Conservation (phyloP, 805 yeast species). For the Nakazawaea wyomingensis region DNA sequence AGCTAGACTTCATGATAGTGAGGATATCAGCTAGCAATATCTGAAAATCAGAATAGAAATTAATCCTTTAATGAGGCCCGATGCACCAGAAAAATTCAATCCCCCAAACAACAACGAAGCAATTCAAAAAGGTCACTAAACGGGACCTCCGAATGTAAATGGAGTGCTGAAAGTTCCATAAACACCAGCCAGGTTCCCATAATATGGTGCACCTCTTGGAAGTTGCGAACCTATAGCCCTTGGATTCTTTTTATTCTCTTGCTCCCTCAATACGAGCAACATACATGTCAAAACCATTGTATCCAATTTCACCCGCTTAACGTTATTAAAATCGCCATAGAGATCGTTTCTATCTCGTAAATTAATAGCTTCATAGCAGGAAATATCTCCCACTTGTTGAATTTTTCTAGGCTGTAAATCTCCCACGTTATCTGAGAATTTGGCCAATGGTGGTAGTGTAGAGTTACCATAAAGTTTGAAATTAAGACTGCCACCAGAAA, state of each 20-base stretch:
- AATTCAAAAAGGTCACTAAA: too few species aligned
- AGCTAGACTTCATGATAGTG: too few species aligned
- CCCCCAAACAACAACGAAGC: too few species aligned
- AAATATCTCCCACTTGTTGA: slow-evolving; percentile 8
- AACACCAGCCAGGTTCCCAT: not conserved
- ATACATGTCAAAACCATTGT: slow-evolving; percentile 14
- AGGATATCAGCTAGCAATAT: too few species aligned
- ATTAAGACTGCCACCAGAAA: slow-evolving; percentile 11
- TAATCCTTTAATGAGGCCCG: too few species aligned
- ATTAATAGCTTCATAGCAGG: slow-evolving; percentile 11
- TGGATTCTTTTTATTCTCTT: slow-evolving; percentile 15
- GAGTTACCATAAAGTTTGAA: slow-evolving; percentile 13
- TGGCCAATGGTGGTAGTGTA: slow-evolving; percentile 14
- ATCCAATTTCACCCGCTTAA: slow-evolving; percentile 13
- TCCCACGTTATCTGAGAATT: slow-evolving; percentile 9
- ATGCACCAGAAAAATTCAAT: too few species aligned
- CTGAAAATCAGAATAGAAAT: too few species aligned
- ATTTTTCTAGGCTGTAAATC: slow-evolving; percentile 13
- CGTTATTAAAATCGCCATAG: slow-evolving; percentile 12
- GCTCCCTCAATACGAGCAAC: slow-evolving; percentile 15
- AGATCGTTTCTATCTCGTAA: slow-evolving; percentile 6
- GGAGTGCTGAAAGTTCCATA: slow-evolving; percentile 6
- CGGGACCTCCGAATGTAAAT: slow-evolving; percentile 7
- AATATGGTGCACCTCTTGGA: slow-evolving; percentile 2
- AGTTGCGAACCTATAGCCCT: slow-evolving; percentile 4